Evolutionary conservation across 208 protist species (phyloP).

Genomic region (Zelonia costaricensis): DNA sequence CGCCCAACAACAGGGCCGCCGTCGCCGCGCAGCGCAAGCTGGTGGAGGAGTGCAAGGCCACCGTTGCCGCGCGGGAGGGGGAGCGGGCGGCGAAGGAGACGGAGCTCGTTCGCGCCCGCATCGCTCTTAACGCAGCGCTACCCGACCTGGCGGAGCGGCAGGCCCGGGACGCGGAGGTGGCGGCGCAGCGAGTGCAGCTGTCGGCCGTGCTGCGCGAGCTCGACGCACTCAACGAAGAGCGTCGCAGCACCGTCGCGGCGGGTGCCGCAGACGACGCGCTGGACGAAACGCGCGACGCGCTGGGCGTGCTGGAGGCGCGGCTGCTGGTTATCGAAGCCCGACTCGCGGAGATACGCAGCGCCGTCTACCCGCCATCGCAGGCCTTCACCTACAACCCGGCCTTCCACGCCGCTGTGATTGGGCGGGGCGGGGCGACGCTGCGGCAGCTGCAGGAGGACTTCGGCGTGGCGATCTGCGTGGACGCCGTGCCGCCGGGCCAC

Average conservation of each 20-base stretch:
- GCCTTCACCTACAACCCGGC: constrained; percentile 37
- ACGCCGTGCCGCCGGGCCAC: constrained; percentile 24
- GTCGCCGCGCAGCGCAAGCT: constrained; percentile 24
- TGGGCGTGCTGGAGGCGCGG: constrained; percentile 2
- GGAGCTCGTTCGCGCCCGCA: not conserved
- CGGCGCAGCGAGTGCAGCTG: constrained; percentile 22
- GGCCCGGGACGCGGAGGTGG: constrained; percentile 21
- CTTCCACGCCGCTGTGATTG: constrained; percentile 35
- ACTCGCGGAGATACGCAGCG: constrained; percentile 21
- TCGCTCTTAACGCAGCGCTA: constrained; percentile 1
- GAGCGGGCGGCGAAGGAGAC: constrained; percentile 5
- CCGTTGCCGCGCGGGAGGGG: not conserved
- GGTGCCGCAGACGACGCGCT: constrained; percentile 8
- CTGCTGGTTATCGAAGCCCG: constrained; percentile 15
- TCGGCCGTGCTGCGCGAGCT: constrained; percentile 15
- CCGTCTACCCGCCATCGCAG: constrained; percentile 14
- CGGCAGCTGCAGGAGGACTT: constrained; percentile 68
- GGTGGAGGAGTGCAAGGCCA: constrained; percentile 13
- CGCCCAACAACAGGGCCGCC: not conserved
- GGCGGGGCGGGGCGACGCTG: constrained; percentile 42
- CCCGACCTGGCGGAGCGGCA: constrained; percentile 3
- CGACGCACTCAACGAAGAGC: constrained; percentile 9
- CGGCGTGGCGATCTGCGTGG: constrained; percentile 52
- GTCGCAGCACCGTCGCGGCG: not conserved
- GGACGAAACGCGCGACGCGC: constrained; percentile 3